phyloP scores from a whole-genome alignment of 2,329 filamentous ascomycete genomes.

The Claviceps purpurea region DNA sequence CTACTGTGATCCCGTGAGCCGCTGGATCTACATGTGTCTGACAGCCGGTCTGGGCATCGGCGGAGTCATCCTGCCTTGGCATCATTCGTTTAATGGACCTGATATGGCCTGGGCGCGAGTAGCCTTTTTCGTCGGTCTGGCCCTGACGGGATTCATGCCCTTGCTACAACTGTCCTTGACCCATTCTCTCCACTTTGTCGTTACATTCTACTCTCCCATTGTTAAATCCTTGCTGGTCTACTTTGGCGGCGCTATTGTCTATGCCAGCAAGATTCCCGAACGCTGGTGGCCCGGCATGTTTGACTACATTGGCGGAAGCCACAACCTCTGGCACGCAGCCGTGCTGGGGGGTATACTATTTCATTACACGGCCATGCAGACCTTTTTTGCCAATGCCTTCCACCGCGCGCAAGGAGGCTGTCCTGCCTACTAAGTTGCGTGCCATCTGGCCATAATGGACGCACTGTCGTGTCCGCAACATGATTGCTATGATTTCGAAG shows the following conservation, averaged over 20 bases:
- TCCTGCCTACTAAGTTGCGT: slow-evolving; percentile 31
- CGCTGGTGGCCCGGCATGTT: slow-evolving; percentile 86
- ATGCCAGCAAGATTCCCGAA: slow-evolving; percentile 86
- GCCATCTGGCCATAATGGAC: no score
- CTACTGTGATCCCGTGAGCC: slow-evolving; percentile 85
- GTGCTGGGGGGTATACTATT: slow-evolving; percentile 94
- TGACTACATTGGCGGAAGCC: slow-evolving; percentile 87
- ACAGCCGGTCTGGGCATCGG: slow-evolving; percentile 72
- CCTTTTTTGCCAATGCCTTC: slow-evolving; percentile 76
- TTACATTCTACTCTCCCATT: slow-evolving; percentile 80
- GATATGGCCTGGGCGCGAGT: slow-evolving; percentile 93
- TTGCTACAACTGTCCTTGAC: slow-evolving; percentile 71
- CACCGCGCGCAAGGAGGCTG: slow-evolving; percentile 49
- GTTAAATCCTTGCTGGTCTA: slow-evolving; percentile 80
- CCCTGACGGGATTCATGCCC: slow-evolving; percentile 77
- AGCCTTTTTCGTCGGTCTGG: slow-evolving; percentile 78
- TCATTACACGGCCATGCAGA: slow-evolving; percentile 91
- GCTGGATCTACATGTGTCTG: slow-evolving; percentile 72
- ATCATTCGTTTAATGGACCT: slow-evolving; percentile 80
- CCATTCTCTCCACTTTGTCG: slow-evolving; percentile 67
- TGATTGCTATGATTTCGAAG: neutral
- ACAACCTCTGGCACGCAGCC: slow-evolving; percentile 95
- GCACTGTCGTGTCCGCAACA: neutral
- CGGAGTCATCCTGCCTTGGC: slow-evolving; percentile 89
- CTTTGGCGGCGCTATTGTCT: slow-evolving; percentile 69